Evolutionary conservation across 177 flowering plant genomes (phyloP), one percentile per base, ranked within the genome.

Genomic region (Vitis hybrid): DNA sequence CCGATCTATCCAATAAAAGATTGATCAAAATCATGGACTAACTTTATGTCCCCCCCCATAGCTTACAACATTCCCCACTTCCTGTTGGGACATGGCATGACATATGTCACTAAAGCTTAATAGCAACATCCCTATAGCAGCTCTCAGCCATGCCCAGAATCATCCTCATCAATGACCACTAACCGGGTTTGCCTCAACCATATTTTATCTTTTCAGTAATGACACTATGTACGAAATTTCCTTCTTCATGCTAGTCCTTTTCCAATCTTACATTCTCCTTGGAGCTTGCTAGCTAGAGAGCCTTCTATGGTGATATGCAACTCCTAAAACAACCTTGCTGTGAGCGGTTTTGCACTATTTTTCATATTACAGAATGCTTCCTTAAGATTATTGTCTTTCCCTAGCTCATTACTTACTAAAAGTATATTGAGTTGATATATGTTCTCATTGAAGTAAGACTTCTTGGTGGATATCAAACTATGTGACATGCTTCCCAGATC

Each of bases 211-310:
- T 88, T 92, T 50, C 97, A 79, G 66, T 81, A 96, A 61, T 92
- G 90, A 68, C 98, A 97, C 99, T 63, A 96, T 87, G 76, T 89
- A 96, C 10, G 94, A 88, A 70, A 93, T 60, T 81, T 90, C 99
- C 97, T 87, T 93, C 73, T 92, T 96, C 98, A 96, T 92, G 78
- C 92, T 92, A 60, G 92, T 96, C 76, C 99, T 70, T 72, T 96
- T 96, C 99, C 99, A 74, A 93, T 93, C 76, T 77, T 88, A 64
- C 89, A 96, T 78, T 96, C 99, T 2, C 99, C 99, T 75, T 92
- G 91, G 31, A 96, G 95, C 83, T 85, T 93, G 83, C 95, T 93
- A 22, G 99, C 99, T 12, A 86, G 73, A 34, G 90, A 93, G 16
- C 98, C 97, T 74, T 93, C 95, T 97, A 93, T 86, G 51, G 89